Evolutionary conservation across 2,329 filamentous ascomycete genomes (phyloP).

Genomic region (Knoxdaviesia proteae): DNA sequence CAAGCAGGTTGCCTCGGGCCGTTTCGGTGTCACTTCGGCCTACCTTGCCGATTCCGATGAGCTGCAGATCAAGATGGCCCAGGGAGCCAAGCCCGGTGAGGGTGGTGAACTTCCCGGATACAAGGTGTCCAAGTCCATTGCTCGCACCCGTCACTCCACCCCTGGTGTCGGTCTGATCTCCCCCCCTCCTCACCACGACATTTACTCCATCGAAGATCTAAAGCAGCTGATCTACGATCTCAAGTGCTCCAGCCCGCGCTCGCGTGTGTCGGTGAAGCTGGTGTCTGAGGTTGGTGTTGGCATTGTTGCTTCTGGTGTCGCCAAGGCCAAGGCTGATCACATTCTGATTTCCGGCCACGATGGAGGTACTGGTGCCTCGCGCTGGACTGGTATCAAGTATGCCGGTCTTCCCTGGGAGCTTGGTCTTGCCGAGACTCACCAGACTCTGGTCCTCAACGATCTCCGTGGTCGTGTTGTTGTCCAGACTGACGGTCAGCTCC

Average conservation of each 20-base stretch:
- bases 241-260: slow-evolving; percentile 85
- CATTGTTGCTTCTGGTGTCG: slow-evolving; percentile 92
- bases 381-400: slow-evolving; percentile 98
- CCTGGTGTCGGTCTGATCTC: slow-evolving; percentile 92
- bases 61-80: slow-evolving; percentile 97
- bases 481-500: slow-evolving; percentile 85
- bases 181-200: slow-evolving; percentile 90
- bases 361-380: slow-evolving; percentile 85
- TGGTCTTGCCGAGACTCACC: slow-evolving; percentile 90
- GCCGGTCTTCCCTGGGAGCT: slow-evolving; percentile 92
- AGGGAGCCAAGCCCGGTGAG: slow-evolving; percentile 93
- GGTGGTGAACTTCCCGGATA: slow-evolving; percentile 92
- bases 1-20: slow-evolving; percentile 90
- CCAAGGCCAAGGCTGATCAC: slow-evolving; percentile 92
- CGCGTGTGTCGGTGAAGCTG: slow-evolving; percentile 88
- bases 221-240: slow-evolving; percentile 97
- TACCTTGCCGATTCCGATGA: slow-evolving; percentile 92
- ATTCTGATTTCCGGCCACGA: slow-evolving; percentile 94
- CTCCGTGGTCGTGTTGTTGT: slow-evolving; percentile 88
- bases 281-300: slow-evolving; percentile 94
- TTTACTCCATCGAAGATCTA: slow-evolving; percentile 94
- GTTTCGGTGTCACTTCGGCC: slow-evolving; percentile 87
- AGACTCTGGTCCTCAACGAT: slow-evolving; percentile 89
- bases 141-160: slow-evolving; percentile 84
- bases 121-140: slow-evolving; percentile 89